phyloP scores from a whole-genome alignment of 148 eudicot species.

The Vaccinium corymbosum region DNA sequence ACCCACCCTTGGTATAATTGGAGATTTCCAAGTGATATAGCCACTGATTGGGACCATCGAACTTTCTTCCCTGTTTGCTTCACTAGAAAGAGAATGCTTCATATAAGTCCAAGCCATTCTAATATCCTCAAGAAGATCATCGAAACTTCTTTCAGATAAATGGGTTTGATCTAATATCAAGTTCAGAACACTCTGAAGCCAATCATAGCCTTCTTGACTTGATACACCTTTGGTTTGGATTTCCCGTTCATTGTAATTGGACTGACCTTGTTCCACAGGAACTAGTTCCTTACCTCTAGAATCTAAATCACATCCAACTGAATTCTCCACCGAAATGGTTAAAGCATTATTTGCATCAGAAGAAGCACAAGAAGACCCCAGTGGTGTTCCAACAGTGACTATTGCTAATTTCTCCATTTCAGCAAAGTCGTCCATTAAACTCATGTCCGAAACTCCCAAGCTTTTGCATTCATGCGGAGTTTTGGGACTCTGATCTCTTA shows the following conservation, averaged over 20 bases:
- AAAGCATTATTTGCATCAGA: slow-evolving; percentile 8
- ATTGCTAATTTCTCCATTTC: slow-evolving; percentile 61
- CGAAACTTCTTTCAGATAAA: slow-evolving; percentile 47
- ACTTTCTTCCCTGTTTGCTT: slow-evolving; percentile 1
- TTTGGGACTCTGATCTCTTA: slow-evolving; percentile 23
- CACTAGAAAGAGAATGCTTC: slow-evolving; percentile 4
- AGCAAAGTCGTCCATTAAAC: slow-evolving; percentile 49
- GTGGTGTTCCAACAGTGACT: slow-evolving; percentile 30
- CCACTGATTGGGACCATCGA: slow-evolving; percentile 42
- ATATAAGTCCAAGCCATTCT: slow-evolving; percentile 28
- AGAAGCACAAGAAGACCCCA: slow-evolving; percentile 16
- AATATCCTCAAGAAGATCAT: slow-evolving; percentile 67
- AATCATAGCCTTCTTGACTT: slow-evolving; percentile 23
- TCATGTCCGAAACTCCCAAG: slow-evolving; percentile 39
- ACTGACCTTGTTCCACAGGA: slow-evolving; percentile 25
- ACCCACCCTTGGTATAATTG: slow-evolving; percentile 23
- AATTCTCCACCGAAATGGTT: neutral
- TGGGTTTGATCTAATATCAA: slow-evolving; percentile 59
- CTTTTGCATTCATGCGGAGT: slow-evolving; percentile 19
- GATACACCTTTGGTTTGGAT: slow-evolving; percentile 3
- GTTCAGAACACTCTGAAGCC: slow-evolving; percentile 52
- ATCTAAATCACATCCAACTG: slow-evolving; percentile 16
- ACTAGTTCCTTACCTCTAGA: slow-evolving; percentile 35
- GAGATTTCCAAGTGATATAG: slow-evolving; percentile 59
- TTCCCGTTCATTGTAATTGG: slow-evolving; percentile 3